Percentiles rank a stretch among this genome's conserved stretches.
Evolutionary conservation across 768 basidiomycete species (phyloP).

Genomic region (Naganishia antarctica): DNA sequence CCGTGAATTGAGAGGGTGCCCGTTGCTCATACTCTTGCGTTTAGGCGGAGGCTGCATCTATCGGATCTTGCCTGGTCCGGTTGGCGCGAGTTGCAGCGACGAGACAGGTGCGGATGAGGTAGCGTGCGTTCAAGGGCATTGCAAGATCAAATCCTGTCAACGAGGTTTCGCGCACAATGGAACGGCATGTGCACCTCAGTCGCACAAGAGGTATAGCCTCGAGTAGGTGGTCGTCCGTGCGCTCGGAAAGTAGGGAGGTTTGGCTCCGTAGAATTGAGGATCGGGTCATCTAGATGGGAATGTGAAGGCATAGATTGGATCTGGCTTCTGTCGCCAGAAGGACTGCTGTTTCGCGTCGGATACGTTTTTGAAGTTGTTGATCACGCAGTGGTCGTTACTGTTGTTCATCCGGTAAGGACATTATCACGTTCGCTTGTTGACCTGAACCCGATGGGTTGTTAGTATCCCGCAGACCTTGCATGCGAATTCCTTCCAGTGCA

Average conservation of each 20-base stretch:
- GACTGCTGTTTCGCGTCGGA: too few relatives aligned
- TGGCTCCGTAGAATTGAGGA: neutral
- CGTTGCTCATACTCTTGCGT: neutral
- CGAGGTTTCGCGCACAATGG: slow-evolving; percentile 19
- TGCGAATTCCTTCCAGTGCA: too few relatives aligned
- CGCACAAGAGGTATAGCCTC: slow-evolving; percentile 6
- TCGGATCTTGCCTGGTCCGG: slow-evolving; percentile 5
- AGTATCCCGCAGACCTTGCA: too few relatives aligned
- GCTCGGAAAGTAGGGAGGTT: neutral
- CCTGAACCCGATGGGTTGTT: too few relatives aligned
- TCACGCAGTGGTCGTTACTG: too few relatives aligned
- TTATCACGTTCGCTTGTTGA: too few relatives aligned
- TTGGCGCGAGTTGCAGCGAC: neutral
- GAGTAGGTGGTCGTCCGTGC: neutral
- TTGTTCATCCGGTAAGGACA: too few relatives aligned
- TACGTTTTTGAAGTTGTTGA: too few relatives aligned
- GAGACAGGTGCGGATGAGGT: slow-evolving; percentile 4
- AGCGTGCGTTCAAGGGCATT: slow-evolving; percentile 11
- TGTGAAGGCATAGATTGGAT: too few relatives aligned
- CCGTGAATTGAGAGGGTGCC: neutral
- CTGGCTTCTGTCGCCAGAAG: too few relatives aligned
- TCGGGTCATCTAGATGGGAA: neutral
- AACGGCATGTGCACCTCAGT: neutral
- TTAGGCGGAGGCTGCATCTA: slow-evolving; percentile 11
- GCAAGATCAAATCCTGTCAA: slow-evolving; percentile 6